These are phyloP conservation scores for Sextonia rubra DNA, from an alignment of 164 flowering plant genomes.

Conservation along the genomic window DNA sequence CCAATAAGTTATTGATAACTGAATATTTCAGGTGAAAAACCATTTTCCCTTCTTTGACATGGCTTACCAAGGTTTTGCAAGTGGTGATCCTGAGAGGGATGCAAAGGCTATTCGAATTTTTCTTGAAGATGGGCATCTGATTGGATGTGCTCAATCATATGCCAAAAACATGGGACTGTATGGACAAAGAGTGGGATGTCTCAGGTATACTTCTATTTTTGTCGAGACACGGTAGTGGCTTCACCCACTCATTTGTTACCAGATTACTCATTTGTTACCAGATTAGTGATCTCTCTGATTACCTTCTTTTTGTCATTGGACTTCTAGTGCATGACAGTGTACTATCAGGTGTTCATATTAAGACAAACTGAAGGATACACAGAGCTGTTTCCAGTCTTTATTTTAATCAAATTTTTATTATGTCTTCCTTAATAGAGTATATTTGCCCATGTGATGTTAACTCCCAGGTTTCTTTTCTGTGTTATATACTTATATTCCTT, in stretches of 20 bases:
- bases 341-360: too few relatives aligned
- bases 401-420: too few relatives aligned
- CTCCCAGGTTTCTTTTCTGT: neutral
- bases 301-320: neutral
- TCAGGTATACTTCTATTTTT: constrained; percentile 33
- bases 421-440: too few relatives aligned
- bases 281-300: neutral
- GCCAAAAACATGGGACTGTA: constrained; percentile 99
- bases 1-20: too few relatives aligned
- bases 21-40: constrained; percentile 58
- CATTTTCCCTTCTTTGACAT: constrained; percentile 95
- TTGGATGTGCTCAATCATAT: constrained; percentile 92
- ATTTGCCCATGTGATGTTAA: too few relatives aligned
- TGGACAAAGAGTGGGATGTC: constrained; percentile 97
- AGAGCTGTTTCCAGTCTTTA: too few relatives aligned
- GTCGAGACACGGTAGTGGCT: neutral
- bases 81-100: constrained; percentile 93
- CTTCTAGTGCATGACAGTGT: too few relatives aligned
- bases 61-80: constrained; percentile 99
- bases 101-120: constrained; percentile 88
- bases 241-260: neutral
- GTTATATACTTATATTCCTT: neutral
- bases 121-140: constrained; percentile 87
- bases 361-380: too few relatives aligned
- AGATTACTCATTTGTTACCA: neutral